phyloP scores from a whole-genome alignment of 1,284 basidiomycete genomes.

The Entoloma clypeatum region DNA sequence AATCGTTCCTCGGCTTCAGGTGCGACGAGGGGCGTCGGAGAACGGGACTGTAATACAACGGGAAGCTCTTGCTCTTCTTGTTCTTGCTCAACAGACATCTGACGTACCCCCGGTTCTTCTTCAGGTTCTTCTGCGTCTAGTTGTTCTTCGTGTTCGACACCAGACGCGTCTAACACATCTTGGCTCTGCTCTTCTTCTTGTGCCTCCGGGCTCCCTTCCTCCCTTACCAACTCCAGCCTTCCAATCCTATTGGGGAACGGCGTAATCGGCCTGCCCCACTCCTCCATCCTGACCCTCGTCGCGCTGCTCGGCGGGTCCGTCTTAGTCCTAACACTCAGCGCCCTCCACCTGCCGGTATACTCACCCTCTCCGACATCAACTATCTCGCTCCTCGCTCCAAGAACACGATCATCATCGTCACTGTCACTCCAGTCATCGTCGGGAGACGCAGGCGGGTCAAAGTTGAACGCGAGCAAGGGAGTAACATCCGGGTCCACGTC shows the following conservation, averaged over 20 bases:
- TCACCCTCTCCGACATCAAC: constrained; percentile 45
- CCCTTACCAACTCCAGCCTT: constrained; percentile 10
- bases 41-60: too few relatives aligned
- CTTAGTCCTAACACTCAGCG: constrained; percentile 55
- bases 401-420: constrained; percentile 25
- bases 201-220: constrained; percentile 16
- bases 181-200: constrained; percentile 16
- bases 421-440: constrained; percentile 29
- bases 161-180: constrained; percentile 12
- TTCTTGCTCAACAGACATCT: constrained; percentile 16
- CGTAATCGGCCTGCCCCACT: constrained; percentile 67
- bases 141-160: constrained; percentile 16
- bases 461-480: constrained; percentile 25
- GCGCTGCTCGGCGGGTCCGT: constrained; percentile 61
- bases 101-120: constrained; percentile 30
- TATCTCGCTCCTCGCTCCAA: constrained; percentile 13
- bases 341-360: constrained; percentile 60
- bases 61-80: constrained; percentile 8
- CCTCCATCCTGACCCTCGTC: constrained; percentile 45
- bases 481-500: constrained; percentile 23
- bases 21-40: too few relatives aligned
- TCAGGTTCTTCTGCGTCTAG: constrained; percentile 24
- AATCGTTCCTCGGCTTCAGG: too few relatives aligned
- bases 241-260: constrained; percentile 43
- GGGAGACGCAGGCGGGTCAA: constrained; percentile 18